phyloP scores from a whole-genome alignment of 495 filamentous ascomycete species.

The Eremomyces bilateralis region DNA sequence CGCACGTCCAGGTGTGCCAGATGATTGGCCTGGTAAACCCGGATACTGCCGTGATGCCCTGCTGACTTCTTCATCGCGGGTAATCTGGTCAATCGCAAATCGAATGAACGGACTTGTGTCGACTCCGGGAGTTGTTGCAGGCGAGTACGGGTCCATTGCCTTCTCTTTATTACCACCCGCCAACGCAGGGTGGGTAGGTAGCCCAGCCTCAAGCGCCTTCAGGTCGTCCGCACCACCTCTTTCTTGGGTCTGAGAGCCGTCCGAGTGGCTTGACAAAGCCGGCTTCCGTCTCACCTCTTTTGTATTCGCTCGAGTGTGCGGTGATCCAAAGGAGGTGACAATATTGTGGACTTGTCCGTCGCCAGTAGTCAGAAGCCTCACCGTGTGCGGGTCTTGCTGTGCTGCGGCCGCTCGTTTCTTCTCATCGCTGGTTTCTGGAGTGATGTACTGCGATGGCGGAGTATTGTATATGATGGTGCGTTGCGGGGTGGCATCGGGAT shows the following conservation, averaged over 20 bases:
- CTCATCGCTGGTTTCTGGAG: slow-evolving; percentile 14
- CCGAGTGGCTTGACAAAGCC: background rate
- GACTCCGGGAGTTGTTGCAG: slow-evolving; percentile 35
- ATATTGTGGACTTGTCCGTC: slow-evolving; percentile 2
- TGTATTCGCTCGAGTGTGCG: background rate
- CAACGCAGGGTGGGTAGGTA: background rate
- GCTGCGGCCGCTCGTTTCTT: slow-evolving; percentile 4
- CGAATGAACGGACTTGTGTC: slow-evolving; percentile 51
- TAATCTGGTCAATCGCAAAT: slow-evolving; percentile 54
- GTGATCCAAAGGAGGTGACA: background rate
- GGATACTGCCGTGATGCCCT: slow-evolving; percentile 14
- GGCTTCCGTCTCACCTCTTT: background rate
- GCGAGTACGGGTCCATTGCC: slow-evolving; percentile 8
- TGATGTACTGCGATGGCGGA: slow-evolving; percentile 15
- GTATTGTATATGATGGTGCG: slow-evolving; percentile 28
- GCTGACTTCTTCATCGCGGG: slow-evolving; percentile 35
- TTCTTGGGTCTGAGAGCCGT: background rate
- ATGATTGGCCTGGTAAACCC: no score
- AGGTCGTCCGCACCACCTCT: background rate
- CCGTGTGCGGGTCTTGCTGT: slow-evolving; percentile 5
- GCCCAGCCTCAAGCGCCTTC: background rate
- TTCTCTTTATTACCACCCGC: slow-evolving; percentile 6
- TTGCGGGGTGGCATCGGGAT: slow-evolving; percentile 2
- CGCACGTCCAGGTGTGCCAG: no score
- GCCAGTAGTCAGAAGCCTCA: no score